Base-by-base conservation (phyloP, 257 asterid species). In the Striga asiatica region DNA sequence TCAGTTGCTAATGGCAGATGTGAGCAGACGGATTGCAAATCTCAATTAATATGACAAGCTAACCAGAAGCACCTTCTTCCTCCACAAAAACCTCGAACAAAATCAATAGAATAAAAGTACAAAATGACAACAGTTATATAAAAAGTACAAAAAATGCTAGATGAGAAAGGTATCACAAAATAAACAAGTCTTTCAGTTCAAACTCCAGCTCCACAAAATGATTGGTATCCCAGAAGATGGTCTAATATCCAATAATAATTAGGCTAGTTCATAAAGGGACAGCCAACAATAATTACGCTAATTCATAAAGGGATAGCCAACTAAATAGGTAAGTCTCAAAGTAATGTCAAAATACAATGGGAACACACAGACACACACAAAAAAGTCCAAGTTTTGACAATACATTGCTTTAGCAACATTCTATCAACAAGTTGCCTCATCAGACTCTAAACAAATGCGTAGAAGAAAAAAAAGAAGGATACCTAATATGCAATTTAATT, bases 391-490 rank as follows among this genome's bases (percentile, higher is more conserved):
- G 14, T 19, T 49, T 62, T 18, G 38, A 10, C 42, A 65, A 50
- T 39, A 14, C 51, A 63, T 3, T 17, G 28, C 46, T 41, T 38
- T 10, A 71, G 19, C 20, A 28, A 62, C 28, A 21, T 60, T 54
- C 20, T 54, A 34, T 39, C 58, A 55, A 56, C 47, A 23, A 38
- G 50, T 53, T 46, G 29, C 42, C 39, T 27, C 52, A 57, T 16
- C 31, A 67, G n/a, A n/a, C n/a, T n/a, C n/a, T n/a, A n/a, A n/a
- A n/a, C n/a, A n/a, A n/a, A n/a, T n/a, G n/a, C n/a, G n/a, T n/a
- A n/a, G n/a, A n/a, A n/a, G 34, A 43, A 50, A 34, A 48, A 16
- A 16, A 61, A 21, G 21, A 27, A 17, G 13, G 57, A 9, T 29
- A 66, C 9, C 50, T 35, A 61, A 49, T 9, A 39, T 56, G 31